Conservation (phyloP, 352 stramenopile species). For the Globisporangium uncinulatum region DNA sequence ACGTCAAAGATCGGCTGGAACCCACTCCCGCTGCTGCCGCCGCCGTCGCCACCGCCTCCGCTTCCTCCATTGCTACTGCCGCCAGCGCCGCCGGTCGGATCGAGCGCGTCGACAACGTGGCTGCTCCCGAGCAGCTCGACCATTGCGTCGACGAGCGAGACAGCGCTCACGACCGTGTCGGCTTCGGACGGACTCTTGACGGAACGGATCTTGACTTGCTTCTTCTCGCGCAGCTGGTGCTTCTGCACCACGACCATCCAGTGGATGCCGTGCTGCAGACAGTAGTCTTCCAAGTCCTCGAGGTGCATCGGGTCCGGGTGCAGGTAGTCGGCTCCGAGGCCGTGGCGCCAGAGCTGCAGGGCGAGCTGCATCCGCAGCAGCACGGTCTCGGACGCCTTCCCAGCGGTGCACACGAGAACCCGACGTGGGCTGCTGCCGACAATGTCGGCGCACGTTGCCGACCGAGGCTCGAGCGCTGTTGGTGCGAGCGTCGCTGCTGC, state of each 20-base stretch:
- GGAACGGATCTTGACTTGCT: constrained; percentile 74
- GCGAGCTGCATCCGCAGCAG: constrained; percentile 78
- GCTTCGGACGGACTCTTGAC: constrained; percentile 65
- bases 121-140: constrained; percentile 31
- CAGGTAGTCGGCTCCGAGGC: constrained; percentile 75
- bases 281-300: constrained; percentile 83
- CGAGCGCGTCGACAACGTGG: constrained; percentile 2
- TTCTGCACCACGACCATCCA: constrained; percentile 87
- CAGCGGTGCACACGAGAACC: constrained; percentile 73
- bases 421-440: constrained; percentile 37
- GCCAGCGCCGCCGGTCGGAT: constrained; percentile 2
- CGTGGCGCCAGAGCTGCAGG: constrained; percentile 62
- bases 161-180: constrained; percentile 61
- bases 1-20: constrained; percentile 76
- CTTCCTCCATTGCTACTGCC: neutral
- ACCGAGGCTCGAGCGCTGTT: constrained; percentile 28
- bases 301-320: constrained; percentile 74
- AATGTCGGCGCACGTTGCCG: constrained; percentile 20
- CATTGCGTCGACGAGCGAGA: constrained; percentile 61
- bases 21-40: constrained; percentile 8
- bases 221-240: constrained; percentile 79
- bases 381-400: constrained; percentile 66
- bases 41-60: constrained; percentile 16
- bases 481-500: constrained; percentile 36
- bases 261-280: constrained; percentile 59